Evolutionary conservation across 2,329 filamentous ascomycete genomes (phyloP).

Genomic region (Trichophyton verrucosum): DNA sequence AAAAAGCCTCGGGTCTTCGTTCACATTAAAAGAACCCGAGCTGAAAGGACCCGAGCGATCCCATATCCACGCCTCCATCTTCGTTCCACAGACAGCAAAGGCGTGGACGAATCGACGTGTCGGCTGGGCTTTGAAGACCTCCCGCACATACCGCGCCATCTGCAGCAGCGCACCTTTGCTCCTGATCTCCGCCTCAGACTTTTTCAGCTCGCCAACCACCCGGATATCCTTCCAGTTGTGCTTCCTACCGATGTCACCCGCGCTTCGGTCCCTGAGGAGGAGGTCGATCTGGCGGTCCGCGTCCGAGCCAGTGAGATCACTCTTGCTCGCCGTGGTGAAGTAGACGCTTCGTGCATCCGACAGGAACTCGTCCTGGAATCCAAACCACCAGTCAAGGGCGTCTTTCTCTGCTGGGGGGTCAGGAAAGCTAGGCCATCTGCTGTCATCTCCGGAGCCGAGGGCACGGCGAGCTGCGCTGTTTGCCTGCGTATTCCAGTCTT

Average conservation of each 20-base stretch:
- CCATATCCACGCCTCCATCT: constrained; percentile 24
- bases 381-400: constrained; percentile 13
- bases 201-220: constrained; percentile 14
- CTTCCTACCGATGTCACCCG: neutral
- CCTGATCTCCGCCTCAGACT: constrained; percentile 1
- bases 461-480: neutral
- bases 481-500: constrained; percentile 11
- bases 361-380: constrained; percentile 13
- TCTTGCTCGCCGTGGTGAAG: constrained; percentile 7
- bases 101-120: constrained; percentile 22
- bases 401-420: constrained; percentile 6
- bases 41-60: constrained; percentile 25
- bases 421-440: constrained; percentile 10
- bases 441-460: neutral
- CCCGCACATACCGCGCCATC: constrained; percentile 11
- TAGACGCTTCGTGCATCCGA: constrained; percentile 6
- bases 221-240: constrained; percentile 15
- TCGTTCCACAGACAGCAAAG: constrained; percentile 18
- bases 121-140: constrained; percentile 16
- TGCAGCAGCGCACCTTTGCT: constrained; percentile 12
- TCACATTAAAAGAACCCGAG: constrained; percentile 17
- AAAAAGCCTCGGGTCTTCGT: constrained; percentile 18
- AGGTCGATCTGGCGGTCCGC: constrained; percentile 14
- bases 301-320: constrained; percentile 10
- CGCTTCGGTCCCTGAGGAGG: constrained; percentile 9